These are phyloP conservation scores for Podochytrium sp. DNA, from an alignment of 192 early-diverging fungal species.

Conservation along the genomic window DNA sequence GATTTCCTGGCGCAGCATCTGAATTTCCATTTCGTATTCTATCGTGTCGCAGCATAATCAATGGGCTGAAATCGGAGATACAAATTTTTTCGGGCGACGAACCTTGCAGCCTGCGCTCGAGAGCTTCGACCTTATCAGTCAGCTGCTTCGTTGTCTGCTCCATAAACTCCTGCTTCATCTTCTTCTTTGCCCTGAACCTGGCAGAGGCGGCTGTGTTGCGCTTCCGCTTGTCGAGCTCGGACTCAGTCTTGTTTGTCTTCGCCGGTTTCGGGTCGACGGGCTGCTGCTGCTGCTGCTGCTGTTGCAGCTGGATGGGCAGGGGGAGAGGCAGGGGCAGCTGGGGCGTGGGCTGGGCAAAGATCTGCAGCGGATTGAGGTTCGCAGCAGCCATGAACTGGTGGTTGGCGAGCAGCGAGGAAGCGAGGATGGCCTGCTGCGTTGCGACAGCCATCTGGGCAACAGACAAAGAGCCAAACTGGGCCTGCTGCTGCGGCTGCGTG, in stretches of 20 bases:
- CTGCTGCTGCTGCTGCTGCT: neutral
- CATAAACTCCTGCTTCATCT: conserved; percentile 85
- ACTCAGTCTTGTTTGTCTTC: conserved; percentile 20
- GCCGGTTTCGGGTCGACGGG: neutral
- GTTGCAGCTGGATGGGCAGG: neutral
- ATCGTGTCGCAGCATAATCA: too few relatives aligned
- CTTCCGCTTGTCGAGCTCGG: conserved; percentile 76
- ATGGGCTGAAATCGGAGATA: neutral
- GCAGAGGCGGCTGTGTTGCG: conserved; percentile 96
- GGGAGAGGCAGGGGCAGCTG: neutral
- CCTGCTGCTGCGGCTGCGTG: neutral
- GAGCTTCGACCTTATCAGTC: conserved; percentile 66
- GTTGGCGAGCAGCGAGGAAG: conserved; percentile 15
- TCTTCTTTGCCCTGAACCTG: conserved; percentile 94
- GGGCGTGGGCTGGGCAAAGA: neutral
- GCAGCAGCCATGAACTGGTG: neutral
- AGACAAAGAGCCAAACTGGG: neutral
- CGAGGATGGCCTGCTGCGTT: conserved; percentile 30
- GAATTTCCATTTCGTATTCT: conserved; percentile 90
- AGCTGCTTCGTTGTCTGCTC: conserved; percentile 80
- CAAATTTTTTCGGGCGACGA: neutral
- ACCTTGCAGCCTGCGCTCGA: conserved; percentile 67
- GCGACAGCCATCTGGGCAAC: conserved; percentile 24
- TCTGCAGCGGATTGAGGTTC: neutral
- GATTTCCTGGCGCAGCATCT: conserved; percentile 78